Conservation (phyloP, 441 rosid genomes). For the Capsella rubella region DNA sequence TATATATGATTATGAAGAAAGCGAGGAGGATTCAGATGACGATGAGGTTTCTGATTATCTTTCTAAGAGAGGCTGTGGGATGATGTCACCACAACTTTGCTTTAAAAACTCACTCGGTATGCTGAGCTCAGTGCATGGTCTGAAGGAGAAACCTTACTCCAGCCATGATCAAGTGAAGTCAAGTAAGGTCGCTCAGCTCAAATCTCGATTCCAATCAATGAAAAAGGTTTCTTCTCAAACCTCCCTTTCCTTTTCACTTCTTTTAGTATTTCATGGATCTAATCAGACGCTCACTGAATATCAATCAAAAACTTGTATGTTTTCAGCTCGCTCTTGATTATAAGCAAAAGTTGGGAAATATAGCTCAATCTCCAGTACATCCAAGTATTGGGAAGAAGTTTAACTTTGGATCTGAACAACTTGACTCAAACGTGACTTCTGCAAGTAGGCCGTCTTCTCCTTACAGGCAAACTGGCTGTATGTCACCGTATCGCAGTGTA, state of each 20-base stretch:
- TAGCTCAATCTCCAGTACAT: conserved; percentile 56
- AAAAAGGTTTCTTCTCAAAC: conserved; percentile 55
- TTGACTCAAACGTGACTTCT: conserved; percentile 32
- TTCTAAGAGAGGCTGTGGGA: conserved; percentile 74
- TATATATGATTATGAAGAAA: conserved; percentile 36
- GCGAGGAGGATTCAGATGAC: conserved; percentile 53
- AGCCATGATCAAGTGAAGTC: conserved; percentile 46
- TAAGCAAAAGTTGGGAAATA: conserved; percentile 50
- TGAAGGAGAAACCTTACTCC: conserved; percentile 58
- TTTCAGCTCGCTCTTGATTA: conserved; percentile 57
- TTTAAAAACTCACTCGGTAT: conserved; percentile 67
- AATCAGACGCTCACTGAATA: conserved; percentile 22
- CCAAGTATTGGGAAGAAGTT: conserved; percentile 50
- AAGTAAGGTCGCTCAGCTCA: conserved; percentile 51
- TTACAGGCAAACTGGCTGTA: conserved; percentile 55
- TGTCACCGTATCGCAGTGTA: conserved; percentile 68
- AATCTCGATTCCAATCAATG: conserved; percentile 57
- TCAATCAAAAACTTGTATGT: conserved; percentile 27
- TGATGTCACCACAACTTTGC: conserved; percentile 79
- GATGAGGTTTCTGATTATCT: conserved; percentile 55
- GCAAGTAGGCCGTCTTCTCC: conserved; percentile 60
- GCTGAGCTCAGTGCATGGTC: conserved; percentile 68
- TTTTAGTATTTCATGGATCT: conserved; percentile 2
- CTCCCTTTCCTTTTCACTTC: conserved; percentile 5
- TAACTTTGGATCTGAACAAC: conserved; percentile 52